A percentile compares a stretch with the other conserved stretches of the same genome.
These are phyloP conservation scores for Agastache rugosa DNA, from an alignment of 257 asterid genomes.

Conservation along the genomic window DNA sequence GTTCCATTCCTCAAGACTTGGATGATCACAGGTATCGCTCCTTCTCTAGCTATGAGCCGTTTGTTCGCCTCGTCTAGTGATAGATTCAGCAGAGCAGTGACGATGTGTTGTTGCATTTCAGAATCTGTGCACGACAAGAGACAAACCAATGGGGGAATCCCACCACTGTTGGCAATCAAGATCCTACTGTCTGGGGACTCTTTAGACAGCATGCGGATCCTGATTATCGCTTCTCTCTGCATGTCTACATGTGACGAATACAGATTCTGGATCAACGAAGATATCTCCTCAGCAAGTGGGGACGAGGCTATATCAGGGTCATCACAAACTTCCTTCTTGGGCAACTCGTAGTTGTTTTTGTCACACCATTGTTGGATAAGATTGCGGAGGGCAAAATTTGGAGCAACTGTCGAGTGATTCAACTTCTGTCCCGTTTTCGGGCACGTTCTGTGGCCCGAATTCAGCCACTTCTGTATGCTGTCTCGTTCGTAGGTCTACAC, in stretches of 20 bases:
- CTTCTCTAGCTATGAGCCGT: constrained; percentile 58
- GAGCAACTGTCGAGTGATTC: constrained; percentile 57
- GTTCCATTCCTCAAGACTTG: constrained; percentile 57
- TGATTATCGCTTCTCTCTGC: constrained; percentile 50
- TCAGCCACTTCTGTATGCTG: constrained; percentile 66
- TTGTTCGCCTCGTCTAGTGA: constrained; percentile 65
- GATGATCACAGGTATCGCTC: constrained; percentile 60
- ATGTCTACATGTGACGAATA: constrained; percentile 42
- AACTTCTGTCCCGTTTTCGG: constrained; percentile 67
- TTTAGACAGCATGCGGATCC: constrained; percentile 67
- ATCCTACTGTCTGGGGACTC: constrained; percentile 64
- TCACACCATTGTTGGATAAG: constrained; percentile 68
- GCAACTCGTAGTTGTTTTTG: constrained; percentile 51
- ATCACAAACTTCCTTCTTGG: constrained; percentile 48
- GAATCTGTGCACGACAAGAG: constrained; percentile 54
- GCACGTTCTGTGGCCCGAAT: constrained; percentile 63
- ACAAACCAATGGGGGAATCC: constrained; percentile 59
- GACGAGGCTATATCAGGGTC: constrained; percentile 52
- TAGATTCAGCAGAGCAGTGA: constrained; percentile 59
- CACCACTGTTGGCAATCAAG: constrained; percentile 62
- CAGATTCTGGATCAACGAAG: constrained; percentile 49
- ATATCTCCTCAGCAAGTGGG: constrained; percentile 57
- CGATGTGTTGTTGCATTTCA: constrained; percentile 59
- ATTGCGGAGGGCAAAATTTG: constrained; percentile 64
- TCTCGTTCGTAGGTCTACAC: constrained; percentile 64